A percentile compares a stretch with the other conserved stretches of the same genome.
Evolutionary conservation across 441 rosid genomes (phyloP).

Genomic region (Jatropha multifida): DNA sequence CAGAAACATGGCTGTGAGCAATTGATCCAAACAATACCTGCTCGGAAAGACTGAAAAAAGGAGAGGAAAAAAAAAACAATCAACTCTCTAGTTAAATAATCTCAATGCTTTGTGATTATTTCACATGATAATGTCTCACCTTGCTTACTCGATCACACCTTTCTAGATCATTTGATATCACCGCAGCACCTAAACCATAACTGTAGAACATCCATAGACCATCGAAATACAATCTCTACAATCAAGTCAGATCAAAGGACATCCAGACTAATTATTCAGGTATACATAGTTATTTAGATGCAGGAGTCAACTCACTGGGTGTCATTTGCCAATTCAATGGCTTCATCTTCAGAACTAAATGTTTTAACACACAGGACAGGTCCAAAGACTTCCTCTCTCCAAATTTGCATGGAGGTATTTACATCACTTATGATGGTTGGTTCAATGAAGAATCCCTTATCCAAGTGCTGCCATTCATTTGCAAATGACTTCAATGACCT

Average conservation of each 20-base stretch:
- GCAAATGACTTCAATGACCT: slow-evolving; percentile 16
- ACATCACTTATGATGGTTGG: slow-evolving; percentile 80
- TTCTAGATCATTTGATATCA: slow-evolving; percentile 79
- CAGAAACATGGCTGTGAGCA: slow-evolving; percentile 98
- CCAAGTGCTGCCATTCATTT: slow-evolving; percentile 62
- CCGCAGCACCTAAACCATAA: slow-evolving; percentile 85
- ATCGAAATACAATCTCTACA: slow-evolving; percentile 19
- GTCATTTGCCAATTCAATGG: slow-evolving; percentile 89
- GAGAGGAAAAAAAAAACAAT: neutral
- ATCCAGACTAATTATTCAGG: neutral
- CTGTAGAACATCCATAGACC: slow-evolving; percentile 36
- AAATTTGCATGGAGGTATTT: slow-evolving; percentile 84
- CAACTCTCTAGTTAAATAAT: slow-evolving; percentile 4
- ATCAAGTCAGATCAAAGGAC: slow-evolving; percentile 3
- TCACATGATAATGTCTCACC: slow-evolving; percentile 40
- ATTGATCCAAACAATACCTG: slow-evolving; percentile 92
- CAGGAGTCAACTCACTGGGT: slow-evolving; percentile 60
- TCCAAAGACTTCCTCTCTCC: slow-evolving; percentile 99
- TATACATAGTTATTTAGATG: slow-evolving; percentile 1
- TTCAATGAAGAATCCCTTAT: slow-evolving; percentile 78
- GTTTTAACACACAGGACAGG: slow-evolving; percentile 91
- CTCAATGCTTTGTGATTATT: slow-evolving; percentile 1
- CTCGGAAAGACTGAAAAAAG: slow-evolving; percentile 60
- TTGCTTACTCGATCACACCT: slow-evolving; percentile 93
- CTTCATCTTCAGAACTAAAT: slow-evolving; percentile 88